Evolutionary conservation across 169 alveolate genomes (phyloP).

Genomic region (Amoebophrya sp.): DNA sequence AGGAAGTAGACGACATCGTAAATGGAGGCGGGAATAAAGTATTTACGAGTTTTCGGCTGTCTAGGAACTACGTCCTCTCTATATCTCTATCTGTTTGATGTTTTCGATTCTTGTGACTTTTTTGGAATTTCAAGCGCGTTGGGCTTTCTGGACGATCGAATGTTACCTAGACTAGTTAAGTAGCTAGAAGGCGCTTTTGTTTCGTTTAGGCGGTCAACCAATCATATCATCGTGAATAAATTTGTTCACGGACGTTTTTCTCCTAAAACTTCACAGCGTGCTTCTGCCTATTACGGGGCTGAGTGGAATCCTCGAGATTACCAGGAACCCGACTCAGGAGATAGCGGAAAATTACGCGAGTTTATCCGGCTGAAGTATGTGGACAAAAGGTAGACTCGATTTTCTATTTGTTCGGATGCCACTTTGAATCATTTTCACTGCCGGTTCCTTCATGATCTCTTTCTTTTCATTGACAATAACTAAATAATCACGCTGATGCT

Average conservation of each 20-base stretch:
- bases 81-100: too few relatives aligned
- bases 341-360: neutral
- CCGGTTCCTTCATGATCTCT: neutral
- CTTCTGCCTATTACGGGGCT: neutral
- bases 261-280: neutral
- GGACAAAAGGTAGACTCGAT: neutral
- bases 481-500: neutral
- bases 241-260: too few relatives aligned
- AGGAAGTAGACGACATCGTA: constrained; percentile 54
- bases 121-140: too few relatives aligned
- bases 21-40: neutral
- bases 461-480: neutral
- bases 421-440: too few relatives aligned
- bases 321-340: neutral
- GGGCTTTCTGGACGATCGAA: too few relatives aligned
- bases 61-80: too few relatives aligned
- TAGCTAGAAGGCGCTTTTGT: too few relatives aligned
- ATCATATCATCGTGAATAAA: too few relatives aligned
- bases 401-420: neutral
- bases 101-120: too few relatives aligned
- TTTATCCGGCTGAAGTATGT: neutral
- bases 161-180: too few relatives aligned
- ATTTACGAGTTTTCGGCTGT: too few relatives aligned
- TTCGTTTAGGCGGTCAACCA: too few relatives aligned
- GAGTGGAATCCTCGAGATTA: constrained; percentile 14